Evolutionary conservation across 768 basidiomycete species (phyloP).

Genomic region (Podaxis sp.): DNA sequence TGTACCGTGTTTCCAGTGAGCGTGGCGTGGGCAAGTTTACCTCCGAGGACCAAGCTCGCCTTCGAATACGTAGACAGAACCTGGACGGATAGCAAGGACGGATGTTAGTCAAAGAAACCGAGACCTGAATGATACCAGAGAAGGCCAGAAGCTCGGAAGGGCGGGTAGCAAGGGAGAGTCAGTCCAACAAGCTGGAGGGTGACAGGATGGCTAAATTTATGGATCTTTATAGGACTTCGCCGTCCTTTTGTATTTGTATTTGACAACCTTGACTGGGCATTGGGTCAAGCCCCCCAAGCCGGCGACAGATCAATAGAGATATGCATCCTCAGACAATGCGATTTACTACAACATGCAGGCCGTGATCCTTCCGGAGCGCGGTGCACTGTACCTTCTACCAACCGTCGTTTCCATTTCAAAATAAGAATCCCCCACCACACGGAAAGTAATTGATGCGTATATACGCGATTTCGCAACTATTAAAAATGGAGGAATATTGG

Average conservation of each 20-base stretch:
- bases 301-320: too few relatives aligned
- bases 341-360: background rate
- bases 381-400: background rate
- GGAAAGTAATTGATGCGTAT: background rate
- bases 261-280: constrained; percentile 15
- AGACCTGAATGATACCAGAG: background rate
- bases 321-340: background rate
- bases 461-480: too few relatives aligned
- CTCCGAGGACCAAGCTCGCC: constrained; percentile 11
- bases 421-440: background rate
- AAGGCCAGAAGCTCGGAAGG: constrained; percentile 17
- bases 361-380: background rate
- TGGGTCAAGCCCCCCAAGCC: background rate
- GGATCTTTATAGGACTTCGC: constrained; percentile 40
- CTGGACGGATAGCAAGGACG: background rate
- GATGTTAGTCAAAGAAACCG: constrained; percentile 18
- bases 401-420: background rate
- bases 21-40: constrained; percentile 1
- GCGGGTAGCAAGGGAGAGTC: constrained; percentile 6
- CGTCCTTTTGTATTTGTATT: constrained; percentile 39
- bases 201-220: constrained; percentile 22
- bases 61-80: background rate
- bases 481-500: too few relatives aligned
- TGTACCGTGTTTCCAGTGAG: background rate
- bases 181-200: constrained; percentile 9